Evolutionary conservation across 2,329 filamentous ascomycete genomes (phyloP), one percentile per base, ranked within the genome.

Genomic region (Sarocladium oryzae): DNA sequence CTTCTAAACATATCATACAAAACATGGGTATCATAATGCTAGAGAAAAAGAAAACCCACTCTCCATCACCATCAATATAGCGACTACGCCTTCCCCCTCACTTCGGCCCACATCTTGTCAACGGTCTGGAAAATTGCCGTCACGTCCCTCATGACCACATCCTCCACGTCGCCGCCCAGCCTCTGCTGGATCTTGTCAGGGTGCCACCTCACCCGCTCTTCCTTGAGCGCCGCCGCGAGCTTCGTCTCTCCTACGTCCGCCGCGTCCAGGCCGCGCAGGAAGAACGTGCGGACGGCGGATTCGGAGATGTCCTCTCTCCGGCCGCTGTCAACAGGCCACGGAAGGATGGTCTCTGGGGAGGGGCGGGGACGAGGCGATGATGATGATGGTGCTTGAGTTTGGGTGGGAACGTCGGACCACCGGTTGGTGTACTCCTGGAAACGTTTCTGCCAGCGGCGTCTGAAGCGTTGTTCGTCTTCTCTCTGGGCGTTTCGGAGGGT

Each of bases 161-260:
- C 76, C 45, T 91, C 85, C 46, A 95, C 81, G 53, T 81, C 72
- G 0, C 79, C 82, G 2, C 89, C 88, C 54, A 95, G 84, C 50
- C 84, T 81, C 70, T 96, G 93, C 72, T 96, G 89, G 52, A 97
- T 87, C 74, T 97, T 99, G 70, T 99, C 93, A 3, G 93, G 93
- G 72, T 99, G 93, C 93, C 93, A 99, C 15, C 90, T 78, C 16
- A 97, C 84, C 49, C 93, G 82, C 72, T 99, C 93, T 4, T 82
- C 73, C 68, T 95, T 96, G 50, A 97, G 73, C 53, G 66, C 70
- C 7, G 72, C 67, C 18, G 74, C 63, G 49, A 76, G 74, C 9
- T 70, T 69, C 53, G 62, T 68, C 58, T 75, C 71, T 18, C 74
- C 74, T 2, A 73, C 59, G 2, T 71, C 68, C 24, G 70, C 67